phyloP scores from a whole-genome alignment of 2,329 filamentous ascomycete species.

The Sporothrix protearum region DNA sequence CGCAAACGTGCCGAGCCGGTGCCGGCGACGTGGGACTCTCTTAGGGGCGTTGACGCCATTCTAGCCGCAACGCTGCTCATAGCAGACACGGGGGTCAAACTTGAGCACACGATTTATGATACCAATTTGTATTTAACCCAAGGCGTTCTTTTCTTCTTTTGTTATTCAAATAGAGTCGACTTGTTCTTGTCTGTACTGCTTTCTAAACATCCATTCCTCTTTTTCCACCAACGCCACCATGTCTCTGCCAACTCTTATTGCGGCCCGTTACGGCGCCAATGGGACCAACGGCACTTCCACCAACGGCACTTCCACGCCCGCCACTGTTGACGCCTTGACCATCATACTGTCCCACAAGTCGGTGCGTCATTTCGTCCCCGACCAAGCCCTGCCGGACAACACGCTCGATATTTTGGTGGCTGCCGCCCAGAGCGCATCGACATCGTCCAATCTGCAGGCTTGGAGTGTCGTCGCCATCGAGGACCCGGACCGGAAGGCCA shows the following conservation, averaged over 20 bases:
- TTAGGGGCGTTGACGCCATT: background rate
- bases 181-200: background rate
- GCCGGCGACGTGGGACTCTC: background rate
- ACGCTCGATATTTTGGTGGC: conserved; percentile 35
- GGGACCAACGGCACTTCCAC: background rate
- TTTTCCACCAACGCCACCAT: background rate
- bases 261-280: conserved; percentile 16
- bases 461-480: conserved; percentile 36
- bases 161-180: too few relatives aligned
- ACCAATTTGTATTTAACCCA: background rate
- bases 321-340: conserved; percentile 22
- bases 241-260: conserved; percentile 2
- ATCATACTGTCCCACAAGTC: conserved; percentile 35
- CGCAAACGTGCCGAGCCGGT: background rate
- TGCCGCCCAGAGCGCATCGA: conserved; percentile 37
- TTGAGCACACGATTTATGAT: background rate
- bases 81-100: background rate
- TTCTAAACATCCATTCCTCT: background rate
- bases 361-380: conserved; percentile 32
- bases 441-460: conserved; percentile 37
- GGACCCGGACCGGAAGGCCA: conserved; percentile 31
- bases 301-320: background rate
- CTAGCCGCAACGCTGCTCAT: background rate
- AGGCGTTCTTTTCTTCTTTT: background rate
- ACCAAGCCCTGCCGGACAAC: conserved; percentile 27